Conservation (phyloP, 148 eudicot genomes). For the Vaccinium corymbosum region DNA sequence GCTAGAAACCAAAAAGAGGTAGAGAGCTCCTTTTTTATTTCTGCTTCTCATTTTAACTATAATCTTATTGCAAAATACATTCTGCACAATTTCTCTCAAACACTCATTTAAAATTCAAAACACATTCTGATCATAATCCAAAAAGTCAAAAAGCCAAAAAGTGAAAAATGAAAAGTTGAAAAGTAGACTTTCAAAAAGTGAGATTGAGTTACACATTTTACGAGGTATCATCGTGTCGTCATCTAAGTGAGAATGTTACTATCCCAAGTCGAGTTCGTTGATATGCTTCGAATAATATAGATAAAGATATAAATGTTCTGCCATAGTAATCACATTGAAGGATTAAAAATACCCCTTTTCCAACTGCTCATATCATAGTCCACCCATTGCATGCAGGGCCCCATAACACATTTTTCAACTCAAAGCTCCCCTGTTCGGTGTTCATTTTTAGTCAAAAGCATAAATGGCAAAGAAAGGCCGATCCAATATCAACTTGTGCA, state of each 20-base stretch:
- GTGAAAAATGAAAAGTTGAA: no score
- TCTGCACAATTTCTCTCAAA: no score
- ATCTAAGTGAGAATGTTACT: neutral
- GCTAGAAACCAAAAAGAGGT: no score
- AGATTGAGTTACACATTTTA: neutral
- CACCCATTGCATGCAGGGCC: neutral
- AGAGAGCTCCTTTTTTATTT: no score
- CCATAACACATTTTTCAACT: neutral
- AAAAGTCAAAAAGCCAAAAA: no score
- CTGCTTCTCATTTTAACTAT: no score
- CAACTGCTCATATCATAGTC: neutral
- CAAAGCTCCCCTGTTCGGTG: neutral
- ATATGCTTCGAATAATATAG: neutral
- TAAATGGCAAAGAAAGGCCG: slow-evolving; percentile 4
- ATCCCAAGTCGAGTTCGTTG: neutral
- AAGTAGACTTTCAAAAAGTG: no score
- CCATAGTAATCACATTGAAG: no score
- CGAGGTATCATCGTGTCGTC: neutral
- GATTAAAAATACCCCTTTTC: neutral
- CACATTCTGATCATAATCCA: no score
- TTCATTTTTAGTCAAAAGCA: slow-evolving; percentile 13
- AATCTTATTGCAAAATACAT: no score
- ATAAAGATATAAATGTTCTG: no score
- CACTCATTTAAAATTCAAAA: no score
- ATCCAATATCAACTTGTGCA: slow-evolving; percentile 9